Evolutionary conservation across 495 filamentous ascomycete genomes (phyloP).

Genomic region (Pseudevernia furfuracea): DNA sequence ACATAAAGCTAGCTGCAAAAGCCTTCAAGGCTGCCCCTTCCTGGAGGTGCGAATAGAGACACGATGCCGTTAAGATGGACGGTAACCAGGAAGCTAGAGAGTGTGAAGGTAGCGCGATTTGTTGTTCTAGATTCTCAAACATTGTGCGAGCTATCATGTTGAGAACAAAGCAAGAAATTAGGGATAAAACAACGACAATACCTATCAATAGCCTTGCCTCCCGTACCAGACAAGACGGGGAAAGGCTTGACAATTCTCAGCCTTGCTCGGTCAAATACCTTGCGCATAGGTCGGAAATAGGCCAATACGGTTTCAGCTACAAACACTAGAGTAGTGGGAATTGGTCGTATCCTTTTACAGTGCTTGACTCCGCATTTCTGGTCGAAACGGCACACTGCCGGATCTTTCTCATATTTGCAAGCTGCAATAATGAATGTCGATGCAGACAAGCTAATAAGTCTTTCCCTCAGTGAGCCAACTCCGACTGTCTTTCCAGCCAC

Average conservation of each 20-base stretch:
- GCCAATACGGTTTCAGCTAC: not conserved
- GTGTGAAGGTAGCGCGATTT: not conserved
- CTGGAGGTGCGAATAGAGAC: not conserved
- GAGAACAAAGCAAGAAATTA: not conserved
- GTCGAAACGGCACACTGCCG: no score
- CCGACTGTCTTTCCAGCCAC: no score
- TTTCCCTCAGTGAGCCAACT: not conserved
- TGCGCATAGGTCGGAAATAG: not conserved
- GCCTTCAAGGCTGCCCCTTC: no score
- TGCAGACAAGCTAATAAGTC: no score
- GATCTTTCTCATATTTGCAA: no score
- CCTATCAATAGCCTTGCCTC: not conserved
- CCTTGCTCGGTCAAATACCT: not conserved
- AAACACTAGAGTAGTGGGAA: not conserved
- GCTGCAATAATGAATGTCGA: no score
- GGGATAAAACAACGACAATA: not conserved
- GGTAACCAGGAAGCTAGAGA: not conserved
- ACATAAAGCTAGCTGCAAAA: no score
- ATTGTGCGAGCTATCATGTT: not conserved
- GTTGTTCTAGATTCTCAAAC: not conserved
- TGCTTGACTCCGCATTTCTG: not conserved
- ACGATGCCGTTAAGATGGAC: not conserved
- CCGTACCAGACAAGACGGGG: not conserved
- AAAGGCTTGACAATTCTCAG: not conserved
- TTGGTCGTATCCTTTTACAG: not conserved